These are phyloP conservation scores for Beauveria scarabaeidicola DNA, from an alignment of 2,329 filamentous ascomycete genomes.

Conservation along the genomic window DNA sequence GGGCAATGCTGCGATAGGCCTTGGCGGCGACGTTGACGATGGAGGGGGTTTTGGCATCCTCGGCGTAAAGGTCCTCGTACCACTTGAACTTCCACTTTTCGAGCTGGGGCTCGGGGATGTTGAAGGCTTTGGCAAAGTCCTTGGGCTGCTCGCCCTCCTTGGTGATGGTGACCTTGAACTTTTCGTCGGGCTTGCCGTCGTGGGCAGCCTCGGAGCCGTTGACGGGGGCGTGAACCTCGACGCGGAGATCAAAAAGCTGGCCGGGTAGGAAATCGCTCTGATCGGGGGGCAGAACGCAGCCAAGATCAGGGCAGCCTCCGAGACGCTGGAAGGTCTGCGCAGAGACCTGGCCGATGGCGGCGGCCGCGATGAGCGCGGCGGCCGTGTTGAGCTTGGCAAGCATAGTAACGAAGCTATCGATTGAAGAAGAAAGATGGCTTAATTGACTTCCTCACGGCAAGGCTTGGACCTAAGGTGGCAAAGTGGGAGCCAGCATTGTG, in stretches of 20 bases:
- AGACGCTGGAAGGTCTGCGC: conserved; percentile 53
- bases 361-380: conserved; percentile 19
- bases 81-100: conserved; percentile 80
- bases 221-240: conserved; percentile 72
- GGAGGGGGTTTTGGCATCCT: conserved; percentile 59
- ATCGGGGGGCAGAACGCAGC: conserved; percentile 53
- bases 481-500: neutral
- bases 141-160: conserved; percentile 50
- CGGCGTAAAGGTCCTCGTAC: conserved; percentile 76
- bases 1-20: conserved; percentile 64
- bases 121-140: conserved; percentile 58
- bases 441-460: neutral
- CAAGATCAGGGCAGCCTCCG: conserved; percentile 49
- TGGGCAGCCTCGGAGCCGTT: conserved; percentile 76
- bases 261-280: conserved; percentile 74
- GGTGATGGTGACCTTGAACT: conserved; percentile 66
- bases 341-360: conserved; percentile 30
- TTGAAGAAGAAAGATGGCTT: neutral
- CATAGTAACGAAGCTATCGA: conserved; percentile 16
- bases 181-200: conserved; percentile 58
- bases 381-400: conserved; percentile 29
- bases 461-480: neutral
- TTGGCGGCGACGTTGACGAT: conserved; percentile 75
- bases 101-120: conserved; percentile 58
- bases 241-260: conserved; percentile 74